Evolutionary conservation across 2,329 filamentous ascomycete species (phyloP), one percentile per base, ranked within the genome.

Genomic region (Fusarium paranaense): DNA sequence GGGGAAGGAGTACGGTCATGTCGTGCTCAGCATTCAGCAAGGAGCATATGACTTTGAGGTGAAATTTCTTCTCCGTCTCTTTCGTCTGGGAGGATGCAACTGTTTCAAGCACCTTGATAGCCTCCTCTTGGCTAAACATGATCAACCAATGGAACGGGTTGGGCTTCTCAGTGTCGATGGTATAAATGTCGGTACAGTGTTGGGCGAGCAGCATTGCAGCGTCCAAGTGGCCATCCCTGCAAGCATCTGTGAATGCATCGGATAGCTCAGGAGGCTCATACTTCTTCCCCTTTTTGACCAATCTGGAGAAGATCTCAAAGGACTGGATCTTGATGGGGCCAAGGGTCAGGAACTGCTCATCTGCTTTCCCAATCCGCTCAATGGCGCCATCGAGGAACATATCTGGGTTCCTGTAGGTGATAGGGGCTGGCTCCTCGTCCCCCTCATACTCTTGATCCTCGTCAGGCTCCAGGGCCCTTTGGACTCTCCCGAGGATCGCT

Each of bases 71-170:
- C 18, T 27, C 8, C 6, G 11, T n/a, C 18, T 35, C 37, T 8
- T 13, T 20, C 16, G 40, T 42, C 6, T 1, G 18, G 5, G 35
- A 27, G 11, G 57, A 60, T 18, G 40, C 27, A 18, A 60, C 16
- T 8, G 18, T 30, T 7, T 42, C 35, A 14, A 60, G 25, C 18
- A 62, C 30, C 20, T 54, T 42, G 6, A 13, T 13, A 6, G 60
- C 32, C 2, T 62, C 60, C 5, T 27, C 30, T 18, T 33, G 30
- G 27, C 60, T 54, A 18, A 62, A 62, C 60, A 62, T 62, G 33
- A 62, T 62, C 30, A 62, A 20, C 60, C 60, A 62, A n/a, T 62
- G 60, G 11, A 62, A 47, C 14, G 32, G 45, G 25, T 62, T 62
- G 9, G 60, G 60, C 8, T 27, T 22, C 1, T 52, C 37, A 5